Evolutionary conservation across 164 flowering plant species (phyloP), one percentile per base, ranked within the genome.

Genomic region (Cinnamomum micranthum): DNA sequence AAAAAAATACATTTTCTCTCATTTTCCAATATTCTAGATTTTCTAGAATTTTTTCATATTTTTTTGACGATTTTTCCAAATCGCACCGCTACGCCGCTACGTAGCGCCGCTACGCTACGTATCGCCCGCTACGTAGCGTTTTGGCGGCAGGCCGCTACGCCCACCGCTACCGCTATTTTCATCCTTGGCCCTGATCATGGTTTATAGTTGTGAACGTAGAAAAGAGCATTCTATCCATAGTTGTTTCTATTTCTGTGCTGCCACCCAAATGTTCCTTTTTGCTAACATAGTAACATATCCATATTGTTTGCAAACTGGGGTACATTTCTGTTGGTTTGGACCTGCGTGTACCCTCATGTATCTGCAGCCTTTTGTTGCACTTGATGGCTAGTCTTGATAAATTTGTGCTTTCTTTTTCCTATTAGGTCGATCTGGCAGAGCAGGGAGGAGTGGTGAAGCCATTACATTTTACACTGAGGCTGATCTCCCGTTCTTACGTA

Each of bases 401-500:
- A 27, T 67, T n/a, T 67, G 20, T 67, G 66, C 65, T 35, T 72
- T 77, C 41, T 77, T 64, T 73, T 75, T 27, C 51, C 14, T 41
- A 73, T 74, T 41, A 96, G 98, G 99, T 74, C 91, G 99, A 52
- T 84, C 88, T 33, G 98, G 99, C 71, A 88, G 99, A 85, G 98
- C 99, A 33, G 98, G 95, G 64, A 85, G 99, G 78, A 83, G 70
- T 7, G 98, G 99, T 35, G 92, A 91, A 81, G 97, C 97, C n/a
- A 85, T 92, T 28, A 91, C 97, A 1, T 84, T 91, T 17, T 94
- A 90, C 78, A 90, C 99, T 3, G 98, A 96, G 74, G 90, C 76
- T 6, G 97, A 94, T 82, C 77, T 88, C 22, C 93, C 91, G 23
- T 91, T 75, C 81, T 73, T 96, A 84, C 86, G 93, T 14, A 96